Evolutionary conservation across 2,329 filamentous ascomycete genomes (phyloP), one percentile per base, ranked within the genome.

Genomic region (Cladosporium sp.): DNA sequence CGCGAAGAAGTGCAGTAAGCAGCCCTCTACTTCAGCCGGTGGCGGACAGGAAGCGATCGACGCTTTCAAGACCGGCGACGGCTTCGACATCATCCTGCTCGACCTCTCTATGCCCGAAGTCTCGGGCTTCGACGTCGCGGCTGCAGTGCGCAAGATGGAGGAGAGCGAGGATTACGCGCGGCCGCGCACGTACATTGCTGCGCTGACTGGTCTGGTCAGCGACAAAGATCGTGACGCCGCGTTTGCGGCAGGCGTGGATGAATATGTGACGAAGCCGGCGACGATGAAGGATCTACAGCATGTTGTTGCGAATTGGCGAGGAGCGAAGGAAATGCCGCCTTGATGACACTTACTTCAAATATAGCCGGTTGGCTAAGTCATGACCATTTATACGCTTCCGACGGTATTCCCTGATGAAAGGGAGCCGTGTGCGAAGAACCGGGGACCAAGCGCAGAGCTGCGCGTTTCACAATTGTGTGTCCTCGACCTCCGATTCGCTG

Each of bases 31-130:
- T 14, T 44, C 14, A 19, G 75, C 74, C 2, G 60, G 60, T n/a
- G 69, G 77, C 54, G 76, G 76, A 2, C 66, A 73, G 1, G 70
- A 76, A 56, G 76, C 76, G 2, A 68, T 78, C 1, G 63, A 74
- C 9, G 64, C 64, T 31, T 73, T 71, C 45, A 7, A 53, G 0
- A 70, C 70, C 41, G 14, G 35, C 4, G 22, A 28, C 22, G 16
- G 46, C 33, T 56, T 57, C 44, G 71, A 72, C 41, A 70, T 76
- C 42, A 71, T 78, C 5, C 68, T 77, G 13, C 77, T 78, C 72
- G 74, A 61, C 18, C 55, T 64, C 4, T 56, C 49, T 8, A 65
- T 65, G 62, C 62, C 62, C 0, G 45, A 58, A 14, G 59, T 64
- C 54, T 53, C 60, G 10, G 61, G 60, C 6, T 61, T 56, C 28